Conservation (phyloP, 495 filamentous ascomycete genomes). For the Oleoguttula mirabilis region DNA sequence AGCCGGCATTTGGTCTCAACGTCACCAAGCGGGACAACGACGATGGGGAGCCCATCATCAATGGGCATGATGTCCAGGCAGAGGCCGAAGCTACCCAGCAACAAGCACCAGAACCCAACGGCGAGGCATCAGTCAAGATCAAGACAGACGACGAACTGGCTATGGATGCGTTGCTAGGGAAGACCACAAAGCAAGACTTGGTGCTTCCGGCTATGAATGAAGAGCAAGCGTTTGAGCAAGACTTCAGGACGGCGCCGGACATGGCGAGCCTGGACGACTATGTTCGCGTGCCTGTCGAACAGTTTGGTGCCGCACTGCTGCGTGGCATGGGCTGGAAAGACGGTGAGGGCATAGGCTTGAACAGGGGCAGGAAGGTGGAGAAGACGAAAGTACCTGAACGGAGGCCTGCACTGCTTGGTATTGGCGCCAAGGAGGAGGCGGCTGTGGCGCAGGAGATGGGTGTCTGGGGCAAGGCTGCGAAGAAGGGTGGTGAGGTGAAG, state of each 20-base stretch:
- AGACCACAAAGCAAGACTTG: constrained; percentile 44
- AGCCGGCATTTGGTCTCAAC: constrained; percentile 15
- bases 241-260: constrained; percentile 61
- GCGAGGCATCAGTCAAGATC: constrained; percentile 3
- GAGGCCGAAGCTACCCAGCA: neutral
- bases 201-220: constrained; percentile 53
- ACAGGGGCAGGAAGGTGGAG: constrained; percentile 33
- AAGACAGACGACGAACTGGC: constrained; percentile 64
- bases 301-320: constrained; percentile 80
- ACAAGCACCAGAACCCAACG: neutral
- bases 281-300: constrained; percentile 75
- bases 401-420: constrained; percentile 68
- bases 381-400: constrained; percentile 44
- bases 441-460: constrained; percentile 66
- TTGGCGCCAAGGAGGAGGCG: constrained; percentile 64
- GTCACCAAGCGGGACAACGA: constrained; percentile 2
- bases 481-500: constrained; percentile 43
- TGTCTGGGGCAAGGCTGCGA: constrained; percentile 58
- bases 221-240: constrained; percentile 53
- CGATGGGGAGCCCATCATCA: neutral
- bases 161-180: constrained; percentile 62
- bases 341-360: constrained; percentile 55
- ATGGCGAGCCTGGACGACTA: constrained; percentile 73
- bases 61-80: neutral
- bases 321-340: constrained; percentile 92